Evolutionary conservation across 768 basidiomycete species (phyloP), one percentile per base, ranked within the genome.

Genomic region (Multifurca ochricompacta): DNA sequence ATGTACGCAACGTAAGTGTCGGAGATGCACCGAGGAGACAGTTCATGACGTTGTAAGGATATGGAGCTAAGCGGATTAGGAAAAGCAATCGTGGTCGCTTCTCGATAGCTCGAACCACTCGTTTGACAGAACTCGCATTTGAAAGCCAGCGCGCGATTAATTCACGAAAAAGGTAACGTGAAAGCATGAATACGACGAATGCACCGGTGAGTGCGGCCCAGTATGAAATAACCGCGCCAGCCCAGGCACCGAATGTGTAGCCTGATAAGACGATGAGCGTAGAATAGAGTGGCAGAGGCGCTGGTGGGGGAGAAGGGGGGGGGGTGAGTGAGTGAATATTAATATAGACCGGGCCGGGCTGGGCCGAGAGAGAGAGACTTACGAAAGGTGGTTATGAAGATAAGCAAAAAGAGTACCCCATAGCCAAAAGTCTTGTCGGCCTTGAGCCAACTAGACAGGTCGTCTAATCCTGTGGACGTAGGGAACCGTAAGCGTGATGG

Each of bases 41-140:
- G 73, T 95, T 96, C 83, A 95, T 90, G 64, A 95, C 87, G 71
- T 95, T 95, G 73, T 87, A 91, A 0, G 87, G 89, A 66, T 91
- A 91, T 3, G 90, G 90, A n/a, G 88, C 91, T 51, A 93, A 76
- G 46, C 93, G 86, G 62, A 96, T 89, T 56, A 95, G 80, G 73
- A 95, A 91, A 18, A 96, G 81, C 4, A 96, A 77, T 64, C 83
- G 83, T 0, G 92, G 92, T 48, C 85, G 81, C 68, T 83, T 82
- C 71, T 94, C 91, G 61, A 96, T 86, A 21, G 91, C 91, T 32
- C 83, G 78, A 9, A 95, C 84, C 53, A 88, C 87, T 43, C 90
- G 85, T 60, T 80, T 83, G 65, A 94, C 78, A 10, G 83, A 81
- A 45, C 76, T 71, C 1, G 87, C 81, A 14, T 77, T 82, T 25